phyloP scores from a whole-genome alignment of 805 yeast species.

The Hemisphaericaspora nanyangensis region DNA sequence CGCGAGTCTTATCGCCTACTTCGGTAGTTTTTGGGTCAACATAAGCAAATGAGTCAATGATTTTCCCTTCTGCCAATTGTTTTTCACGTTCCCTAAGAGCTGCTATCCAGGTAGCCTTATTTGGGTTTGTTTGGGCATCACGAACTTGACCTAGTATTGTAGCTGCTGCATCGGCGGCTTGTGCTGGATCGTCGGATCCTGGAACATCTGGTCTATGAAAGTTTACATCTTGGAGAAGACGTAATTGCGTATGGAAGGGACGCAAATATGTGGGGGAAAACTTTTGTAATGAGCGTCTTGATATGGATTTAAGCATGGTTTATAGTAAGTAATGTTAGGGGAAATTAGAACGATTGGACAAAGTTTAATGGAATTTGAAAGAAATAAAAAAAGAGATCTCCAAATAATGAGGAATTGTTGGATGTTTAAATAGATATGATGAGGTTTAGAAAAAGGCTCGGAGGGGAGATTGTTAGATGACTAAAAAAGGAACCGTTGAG shows the following conservation, averaged over 20 bases:
- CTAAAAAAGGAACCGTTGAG: too few relatives aligned
- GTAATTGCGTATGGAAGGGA: not conserved
- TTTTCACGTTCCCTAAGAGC: conserved; percentile 73
- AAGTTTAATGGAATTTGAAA: too few relatives aligned
- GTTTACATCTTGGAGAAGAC: conserved; percentile 8
- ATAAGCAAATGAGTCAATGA: conserved; percentile 66
- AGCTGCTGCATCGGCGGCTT: conserved; percentile 73
- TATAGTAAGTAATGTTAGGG: too few relatives aligned
- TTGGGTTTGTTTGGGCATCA: conserved; percentile 44
- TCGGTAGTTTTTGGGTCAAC: conserved; percentile 68
- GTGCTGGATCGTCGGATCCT: conserved; percentile 48
- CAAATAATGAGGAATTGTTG: not conserved
- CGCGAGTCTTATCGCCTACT: conserved; percentile 68
- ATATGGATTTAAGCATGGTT: not conserved
- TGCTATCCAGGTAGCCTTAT: conserved; percentile 77
- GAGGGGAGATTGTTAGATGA: too few relatives aligned
- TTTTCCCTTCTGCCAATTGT: conserved; percentile 69
- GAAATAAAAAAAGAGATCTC: not conserved
- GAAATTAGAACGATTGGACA: too few relatives aligned
- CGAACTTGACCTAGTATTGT: conserved; percentile 59
- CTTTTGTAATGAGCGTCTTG: not conserved
- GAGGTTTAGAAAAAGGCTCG: too few relatives aligned
- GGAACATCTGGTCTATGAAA: conserved; percentile 32
- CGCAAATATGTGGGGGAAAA: not conserved
- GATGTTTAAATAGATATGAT: not conserved